A percentile compares a stretch with the other conserved stretches of the same genome.
These are phyloP conservation scores for Lasiodiplodia sp. DNA, from an alignment of 2,329 filamentous ascomycete genomes.

Conservation along the genomic window DNA sequence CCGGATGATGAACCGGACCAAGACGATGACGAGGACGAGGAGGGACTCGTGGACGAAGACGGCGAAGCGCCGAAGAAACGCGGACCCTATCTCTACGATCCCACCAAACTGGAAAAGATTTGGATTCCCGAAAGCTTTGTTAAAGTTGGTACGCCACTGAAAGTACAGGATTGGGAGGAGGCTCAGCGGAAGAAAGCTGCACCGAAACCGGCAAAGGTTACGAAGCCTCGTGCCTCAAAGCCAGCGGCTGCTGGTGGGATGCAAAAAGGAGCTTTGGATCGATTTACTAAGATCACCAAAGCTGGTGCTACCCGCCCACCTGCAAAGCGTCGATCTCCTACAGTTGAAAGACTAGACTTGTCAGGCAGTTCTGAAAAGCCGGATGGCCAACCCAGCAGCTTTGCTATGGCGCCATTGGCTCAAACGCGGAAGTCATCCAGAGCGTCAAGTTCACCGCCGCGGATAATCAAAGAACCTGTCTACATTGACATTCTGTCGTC, in stretches of 20 bases:
- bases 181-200: conserved; percentile 33
- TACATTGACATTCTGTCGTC: conserved; percentile 18
- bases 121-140: conserved; percentile 75
- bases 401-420: neutral
- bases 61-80: conserved; percentile 50
- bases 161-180: conserved; percentile 71
- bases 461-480: neutral
- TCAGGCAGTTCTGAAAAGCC: neutral
- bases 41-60: conserved; percentile 36
- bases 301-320: neutral
- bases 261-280: conserved; percentile 19
- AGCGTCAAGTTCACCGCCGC: neutral
- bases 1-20: conserved; percentile 69
- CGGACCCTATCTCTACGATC: conserved; percentile 65
- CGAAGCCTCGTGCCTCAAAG: conserved; percentile 16
- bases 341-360: conserved; percentile 18
- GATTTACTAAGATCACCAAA: conserved; percentile 20
- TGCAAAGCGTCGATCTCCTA: conserved; percentile 13
- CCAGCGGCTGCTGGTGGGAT: conserved; percentile 2
- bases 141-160: conserved; percentile 69
- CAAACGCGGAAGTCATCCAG: neutral
- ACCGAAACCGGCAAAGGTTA: conserved; percentile 13
- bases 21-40: conserved; percentile 36
- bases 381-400: no score
- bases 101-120: conserved; percentile 67